A percentile compares a stretch with the other conserved stretches of the same genome.
These are phyloP conservation scores for Penicillium fimorum DNA, from an alignment of 495 filamentous ascomycete species.

Conservation along the genomic window DNA sequence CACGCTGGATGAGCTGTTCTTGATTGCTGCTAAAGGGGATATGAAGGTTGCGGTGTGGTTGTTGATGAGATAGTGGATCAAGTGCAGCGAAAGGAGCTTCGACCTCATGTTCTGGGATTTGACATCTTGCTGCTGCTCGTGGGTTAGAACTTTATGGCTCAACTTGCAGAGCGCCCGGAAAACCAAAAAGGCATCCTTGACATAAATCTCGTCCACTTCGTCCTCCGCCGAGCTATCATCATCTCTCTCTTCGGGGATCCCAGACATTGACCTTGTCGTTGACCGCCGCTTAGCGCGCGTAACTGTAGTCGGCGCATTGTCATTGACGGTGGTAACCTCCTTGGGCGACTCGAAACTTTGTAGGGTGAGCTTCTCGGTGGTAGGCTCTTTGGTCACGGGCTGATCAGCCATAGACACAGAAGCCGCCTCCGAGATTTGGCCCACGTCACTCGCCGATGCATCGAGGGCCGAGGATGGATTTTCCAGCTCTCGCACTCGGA, in stretches of 20 bases:
- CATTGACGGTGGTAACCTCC: constrained; percentile 86
- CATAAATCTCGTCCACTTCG: constrained; percentile 93
- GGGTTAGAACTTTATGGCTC: constrained; percentile 82
- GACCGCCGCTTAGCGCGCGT: constrained; percentile 69
- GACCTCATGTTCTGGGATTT: constrained; percentile 95
- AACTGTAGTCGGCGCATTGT: constrained; percentile 89
- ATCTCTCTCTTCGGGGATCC: constrained; percentile 45
- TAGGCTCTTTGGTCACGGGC: constrained; percentile 56
- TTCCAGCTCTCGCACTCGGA: constrained; percentile 50
- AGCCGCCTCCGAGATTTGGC: constrained; percentile 46
- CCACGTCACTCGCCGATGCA: constrained; percentile 39
- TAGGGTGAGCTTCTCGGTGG: constrained; percentile 77
- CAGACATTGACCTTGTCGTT: constrained; percentile 52
- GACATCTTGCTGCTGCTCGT: constrained; percentile 89
- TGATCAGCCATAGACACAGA: constrained; percentile 54
- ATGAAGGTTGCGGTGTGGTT: constrained; percentile 86
- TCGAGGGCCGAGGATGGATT: constrained; percentile 26
- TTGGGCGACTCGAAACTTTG: constrained; percentile 95
- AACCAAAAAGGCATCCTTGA: constrained; percentile 94
- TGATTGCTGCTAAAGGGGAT: constrained; percentile 84
- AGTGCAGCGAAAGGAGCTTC: constrained; percentile 90
- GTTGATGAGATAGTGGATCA: constrained; percentile 90
- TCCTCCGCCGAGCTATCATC: constrained; percentile 67
- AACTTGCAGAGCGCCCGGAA: constrained; percentile 98
- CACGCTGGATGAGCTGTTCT: constrained; percentile 76